Evolutionary conservation across 495 filamentous ascomycete genomes (phyloP).

Genomic region (Aspergillus steynii): DNA sequence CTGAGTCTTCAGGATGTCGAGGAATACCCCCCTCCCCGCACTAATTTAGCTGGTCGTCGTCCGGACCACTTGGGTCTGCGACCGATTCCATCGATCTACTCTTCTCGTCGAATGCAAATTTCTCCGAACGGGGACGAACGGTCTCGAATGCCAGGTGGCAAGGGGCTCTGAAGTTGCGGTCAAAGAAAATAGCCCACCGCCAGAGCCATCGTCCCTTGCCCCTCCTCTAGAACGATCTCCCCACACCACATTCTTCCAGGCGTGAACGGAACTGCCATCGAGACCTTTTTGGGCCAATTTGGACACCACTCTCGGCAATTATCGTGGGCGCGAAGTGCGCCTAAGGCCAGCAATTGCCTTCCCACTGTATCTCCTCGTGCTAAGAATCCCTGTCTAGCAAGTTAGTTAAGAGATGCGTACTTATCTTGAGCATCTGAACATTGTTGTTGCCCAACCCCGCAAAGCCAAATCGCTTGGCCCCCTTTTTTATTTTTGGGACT

Average conservation of each 20-base stretch:
- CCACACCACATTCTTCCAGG: slow-evolving; percentile 5
- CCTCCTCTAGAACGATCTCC: slow-evolving; percentile 10
- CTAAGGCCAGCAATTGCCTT: slow-evolving; percentile 1
- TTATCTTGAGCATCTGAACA: neutral
- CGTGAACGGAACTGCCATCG: neutral
- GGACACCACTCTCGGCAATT: neutral
- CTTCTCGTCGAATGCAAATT: slow-evolving; percentile 6
- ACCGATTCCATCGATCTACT: slow-evolving; percentile 8
- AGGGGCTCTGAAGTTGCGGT: slow-evolving; percentile 18
- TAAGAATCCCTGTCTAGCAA: slow-evolving; percentile 3
- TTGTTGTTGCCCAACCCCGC: slow-evolving; percentile 21
- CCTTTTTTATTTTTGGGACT: neutral
- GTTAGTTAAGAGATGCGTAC: neutral
- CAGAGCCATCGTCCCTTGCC: slow-evolving; percentile 4
- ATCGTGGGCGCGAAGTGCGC: slow-evolving; percentile 3
- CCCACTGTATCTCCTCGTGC: neutral
- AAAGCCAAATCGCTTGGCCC: slow-evolving; percentile 8
- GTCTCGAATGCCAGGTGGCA: slow-evolving; percentile 19
- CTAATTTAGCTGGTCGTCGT: neutral
- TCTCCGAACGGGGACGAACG: slow-evolving; percentile 8
- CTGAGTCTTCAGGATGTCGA: neutral
- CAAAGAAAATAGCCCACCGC: slow-evolving; percentile 14
- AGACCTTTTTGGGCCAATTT: neutral
- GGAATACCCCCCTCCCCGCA: neutral
- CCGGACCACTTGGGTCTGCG: neutral